Percentiles rank a stretch among this genome's conserved stretches.
These are phyloP conservation scores for Debaryomycetaceae sp. DNA, from an alignment of 1,139 yeast genomes.

Conservation along the genomic window DNA sequence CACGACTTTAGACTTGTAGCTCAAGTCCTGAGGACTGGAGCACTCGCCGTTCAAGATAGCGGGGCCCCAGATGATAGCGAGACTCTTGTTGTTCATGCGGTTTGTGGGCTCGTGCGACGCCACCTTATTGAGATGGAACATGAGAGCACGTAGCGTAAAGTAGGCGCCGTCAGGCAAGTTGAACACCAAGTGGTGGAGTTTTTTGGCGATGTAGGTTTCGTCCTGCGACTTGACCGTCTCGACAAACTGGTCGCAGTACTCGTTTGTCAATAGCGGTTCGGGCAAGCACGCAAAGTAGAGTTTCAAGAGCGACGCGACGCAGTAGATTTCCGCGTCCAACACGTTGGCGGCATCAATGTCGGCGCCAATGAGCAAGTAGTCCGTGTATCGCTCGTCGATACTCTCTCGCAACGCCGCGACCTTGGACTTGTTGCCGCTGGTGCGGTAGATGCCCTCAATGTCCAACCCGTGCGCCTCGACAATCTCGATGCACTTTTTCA, in stretches of 20 bases:
- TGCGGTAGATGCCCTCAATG: slow-evolving; percentile 81
- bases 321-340: slow-evolving; percentile 60
- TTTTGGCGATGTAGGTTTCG: slow-evolving; percentile 50
- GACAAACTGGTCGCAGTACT: slow-evolving; percentile 46
- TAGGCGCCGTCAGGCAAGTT: slow-evolving; percentile 91
- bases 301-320: slow-evolving; percentile 63
- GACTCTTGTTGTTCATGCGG: slow-evolving; percentile 70
- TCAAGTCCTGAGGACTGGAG: slow-evolving; percentile 64
- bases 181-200: slow-evolving; percentile 77
- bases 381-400: slow-evolving; percentile 71
- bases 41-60: slow-evolving; percentile 60
- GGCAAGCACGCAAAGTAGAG: slow-evolving; percentile 60
- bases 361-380: slow-evolving; percentile 36
- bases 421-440: slow-evolving; percentile 68
- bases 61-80: slow-evolving; percentile 94
- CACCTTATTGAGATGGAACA: slow-evolving; percentile 76
- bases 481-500: slow-evolving; percentile 77
- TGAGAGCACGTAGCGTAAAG: slow-evolving; percentile 74
- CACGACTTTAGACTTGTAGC: slow-evolving; percentile 69
- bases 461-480: slow-evolving; percentile 77
- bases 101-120: slow-evolving; percentile 53
- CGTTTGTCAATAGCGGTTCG: slow-evolving; percentile 54
- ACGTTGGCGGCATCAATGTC: slow-evolving; percentile 35
- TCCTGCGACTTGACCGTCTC: slow-evolving; percentile 59
- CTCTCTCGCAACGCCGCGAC: slow-evolving; percentile 62